Evolutionary conservation across 495 filamentous ascomycete species (phyloP).

Genomic region (Evansstolkia leycettana): DNA sequence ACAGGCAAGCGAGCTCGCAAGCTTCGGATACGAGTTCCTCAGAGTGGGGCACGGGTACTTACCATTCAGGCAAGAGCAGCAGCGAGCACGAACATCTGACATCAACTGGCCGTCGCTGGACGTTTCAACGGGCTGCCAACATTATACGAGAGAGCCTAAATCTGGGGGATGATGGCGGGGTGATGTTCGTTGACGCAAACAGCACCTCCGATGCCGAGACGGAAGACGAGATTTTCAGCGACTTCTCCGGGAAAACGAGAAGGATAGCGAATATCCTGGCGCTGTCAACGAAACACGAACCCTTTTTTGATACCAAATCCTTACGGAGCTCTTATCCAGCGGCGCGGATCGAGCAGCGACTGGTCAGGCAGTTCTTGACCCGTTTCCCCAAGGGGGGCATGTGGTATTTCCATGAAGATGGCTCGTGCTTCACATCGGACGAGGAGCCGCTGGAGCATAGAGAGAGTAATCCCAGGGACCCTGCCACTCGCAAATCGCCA

Average conservation of each 20-base stretch:
- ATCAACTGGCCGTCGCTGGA: conserved; percentile 5
- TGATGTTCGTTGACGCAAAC: conserved; percentile 22
- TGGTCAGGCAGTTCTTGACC: conserved; percentile 7
- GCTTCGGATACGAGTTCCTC: not conserved
- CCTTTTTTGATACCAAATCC: not conserved
- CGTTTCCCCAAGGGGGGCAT: conserved; percentile 5
- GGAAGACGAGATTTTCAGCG: not conserved
- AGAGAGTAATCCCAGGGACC: conserved; percentile 31
- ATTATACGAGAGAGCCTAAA: conserved; percentile 31
- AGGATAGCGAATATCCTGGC: conserved; percentile 5
- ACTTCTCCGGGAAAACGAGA: not conserved
- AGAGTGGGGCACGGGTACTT: not conserved
- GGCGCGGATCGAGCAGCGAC: conserved; percentile 4
- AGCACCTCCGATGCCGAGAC: not conserved
- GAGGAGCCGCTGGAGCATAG: conserved; percentile 23
- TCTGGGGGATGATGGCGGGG: conserved; percentile 25
- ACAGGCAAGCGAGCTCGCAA: not conserved
- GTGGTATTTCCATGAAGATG: conserved; percentile 11
- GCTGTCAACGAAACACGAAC: conserved; percentile 1
- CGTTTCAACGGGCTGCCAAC: conserved; percentile 31
- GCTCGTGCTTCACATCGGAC: conserved; percentile 4
- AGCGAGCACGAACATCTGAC: not conserved
- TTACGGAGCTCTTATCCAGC: not conserved
- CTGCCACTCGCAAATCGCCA: conserved; percentile 1
- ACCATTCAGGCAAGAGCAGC: not conserved